Evolutionary conservation across 2,329 filamentous ascomycete species (phyloP).

Genomic region (Trichoderma simmonsii): DNA sequence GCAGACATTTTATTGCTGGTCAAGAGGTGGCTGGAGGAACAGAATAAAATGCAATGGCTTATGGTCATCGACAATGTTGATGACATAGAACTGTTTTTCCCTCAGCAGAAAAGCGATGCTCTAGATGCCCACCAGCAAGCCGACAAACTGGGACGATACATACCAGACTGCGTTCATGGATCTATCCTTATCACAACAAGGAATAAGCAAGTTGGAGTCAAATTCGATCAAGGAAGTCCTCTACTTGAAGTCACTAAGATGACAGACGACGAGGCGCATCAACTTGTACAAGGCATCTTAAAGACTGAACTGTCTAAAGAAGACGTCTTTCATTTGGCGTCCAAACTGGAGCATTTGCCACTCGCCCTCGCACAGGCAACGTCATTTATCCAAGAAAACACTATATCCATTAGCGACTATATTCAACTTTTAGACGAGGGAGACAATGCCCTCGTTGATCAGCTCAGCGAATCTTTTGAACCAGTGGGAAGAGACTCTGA

Average conservation of each 20-base stretch:
- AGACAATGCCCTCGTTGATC: constrained; percentile 23
- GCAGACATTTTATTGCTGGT: constrained; percentile 26
- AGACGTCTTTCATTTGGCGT: too few species aligned
- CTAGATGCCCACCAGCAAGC: background rate
- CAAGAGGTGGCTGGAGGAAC: constrained; percentile 29
- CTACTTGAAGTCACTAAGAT: constrained; percentile 29
- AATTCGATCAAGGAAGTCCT: constrained; percentile 20
- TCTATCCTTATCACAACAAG: constrained; percentile 33
- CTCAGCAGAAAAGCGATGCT: background rate
- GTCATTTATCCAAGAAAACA: constrained; percentile 33
- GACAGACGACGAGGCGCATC: constrained; percentile 26
- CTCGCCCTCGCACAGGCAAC: constrained; percentile 35
- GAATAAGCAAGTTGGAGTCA: constrained; percentile 29
- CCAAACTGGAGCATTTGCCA: constrained; percentile 31
- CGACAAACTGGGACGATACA: constrained; percentile 15
- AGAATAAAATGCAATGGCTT: constrained; percentile 23
- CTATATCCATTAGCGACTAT: constrained; percentile 28
- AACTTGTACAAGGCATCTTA: constrained; percentile 28
- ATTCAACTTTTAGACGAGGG: constrained; percentile 28
- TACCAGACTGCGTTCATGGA: constrained; percentile 32
- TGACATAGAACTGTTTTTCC: constrained; percentile 18
- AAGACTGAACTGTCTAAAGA: too few species aligned
- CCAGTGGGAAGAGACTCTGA: constrained; percentile 28
- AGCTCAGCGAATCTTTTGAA: constrained; percentile 32
- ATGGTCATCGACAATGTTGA: constrained; percentile 22